These are phyloP conservation scores for Trichosanthes truncata DNA, from an alignment of 306 rosid species.

Conservation along the genomic window DNA sequence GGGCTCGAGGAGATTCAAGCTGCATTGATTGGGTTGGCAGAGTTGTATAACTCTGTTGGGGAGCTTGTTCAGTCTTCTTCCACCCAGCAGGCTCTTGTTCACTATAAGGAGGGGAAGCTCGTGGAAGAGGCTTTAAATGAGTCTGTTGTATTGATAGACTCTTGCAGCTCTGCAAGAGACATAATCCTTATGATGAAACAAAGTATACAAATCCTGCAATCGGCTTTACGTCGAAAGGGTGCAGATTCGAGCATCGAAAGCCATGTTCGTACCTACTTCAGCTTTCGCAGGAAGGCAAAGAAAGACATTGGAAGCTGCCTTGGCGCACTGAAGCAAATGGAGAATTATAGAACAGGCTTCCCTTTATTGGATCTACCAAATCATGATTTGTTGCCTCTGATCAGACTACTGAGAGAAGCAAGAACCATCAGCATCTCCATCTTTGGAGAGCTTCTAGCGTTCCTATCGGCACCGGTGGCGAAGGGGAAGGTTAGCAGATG, in stretches of 20 bases:
- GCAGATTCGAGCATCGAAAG: slow-evolving; percentile 31
- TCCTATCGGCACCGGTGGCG: slow-evolving; percentile 37
- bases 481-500: slow-evolving; percentile 29
- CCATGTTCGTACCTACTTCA: slow-evolving; percentile 31
- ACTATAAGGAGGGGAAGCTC: slow-evolving; percentile 20
- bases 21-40: slow-evolving; percentile 46
- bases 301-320: slow-evolving; percentile 39
- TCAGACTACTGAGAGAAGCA: slow-evolving; percentile 40
- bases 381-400: slow-evolving; percentile 18
- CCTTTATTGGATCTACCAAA: slow-evolving; percentile 21
- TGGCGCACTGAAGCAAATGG: slow-evolving; percentile 36
- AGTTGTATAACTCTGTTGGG: slow-evolving; percentile 45
- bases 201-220: slow-evolving; percentile 37
- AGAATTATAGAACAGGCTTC: slow-evolving; percentile 19
- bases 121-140: slow-evolving; percentile 41
- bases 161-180: slow-evolving; percentile 48
- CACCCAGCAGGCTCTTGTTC: slow-evolving; percentile 41
- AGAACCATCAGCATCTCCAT: slow-evolving; percentile 33
- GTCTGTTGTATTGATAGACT: slow-evolving; percentile 43
- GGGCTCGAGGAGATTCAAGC: slow-evolving; percentile 33
- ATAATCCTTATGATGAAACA: slow-evolving; percentile 26
- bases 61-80: slow-evolving; percentile 43
- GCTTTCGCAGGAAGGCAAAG: slow-evolving; percentile 50
- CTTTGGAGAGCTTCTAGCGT: slow-evolving; percentile 29
- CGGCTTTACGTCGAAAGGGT: slow-evolving; percentile 50